Base-by-base conservation (phyloP, 306 rosid species). In the Erythrophleum fordii region DNA sequence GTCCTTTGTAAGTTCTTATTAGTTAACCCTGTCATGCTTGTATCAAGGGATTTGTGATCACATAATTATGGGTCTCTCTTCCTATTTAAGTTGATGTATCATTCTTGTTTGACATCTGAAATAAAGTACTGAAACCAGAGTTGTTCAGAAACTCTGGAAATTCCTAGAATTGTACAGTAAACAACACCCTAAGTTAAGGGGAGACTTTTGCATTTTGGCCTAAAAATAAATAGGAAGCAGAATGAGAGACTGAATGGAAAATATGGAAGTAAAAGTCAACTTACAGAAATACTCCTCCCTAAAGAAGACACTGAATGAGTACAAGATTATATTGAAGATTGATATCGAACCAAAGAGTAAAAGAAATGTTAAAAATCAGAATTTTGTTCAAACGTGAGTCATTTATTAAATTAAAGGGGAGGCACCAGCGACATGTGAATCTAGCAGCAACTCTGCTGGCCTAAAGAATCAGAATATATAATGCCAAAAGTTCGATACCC, bases 271-370 rank as follows among this genome's bases (percentile, higher is more conserved):
- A 58, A 58, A 56, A 56, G 18, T 11, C 41, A 37, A 37, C 41
- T 37, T 37, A 37, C 0, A 59, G 28, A 23, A 29, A 28, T 14
- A 29, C 20, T 29, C 67, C 5, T 39, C 8, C 20, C 3, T 61
- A 61, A 61, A 61, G 39, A 61, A 61, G n/a, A 29, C 39, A 6
- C 68, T 13, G 34, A 61, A 25, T 56, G 62, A 49, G 73, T 52
- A 31, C 26, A 20, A 64, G 53, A 69, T 72, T 60, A 76, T 41
- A 51, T 78, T 48, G 34, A 65, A 29, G 51, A 67, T 58, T 58
- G 31, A 72, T 39, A 74, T 77, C 14, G 75, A 17, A 82, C 53
- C 56, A 76, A 44, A 46, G 78, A 46, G 59, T 41, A 42, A 16
- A 39, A 53, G n/a, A 31, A 73, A 28, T 17, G 10, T 42, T 45